Percentiles rank a stretch among this genome's conserved stretches.
These are phyloP conservation scores for Cercospora beticola DNA, from an alignment of 2,329 filamentous ascomycete genomes.

Conservation along the genomic window DNA sequence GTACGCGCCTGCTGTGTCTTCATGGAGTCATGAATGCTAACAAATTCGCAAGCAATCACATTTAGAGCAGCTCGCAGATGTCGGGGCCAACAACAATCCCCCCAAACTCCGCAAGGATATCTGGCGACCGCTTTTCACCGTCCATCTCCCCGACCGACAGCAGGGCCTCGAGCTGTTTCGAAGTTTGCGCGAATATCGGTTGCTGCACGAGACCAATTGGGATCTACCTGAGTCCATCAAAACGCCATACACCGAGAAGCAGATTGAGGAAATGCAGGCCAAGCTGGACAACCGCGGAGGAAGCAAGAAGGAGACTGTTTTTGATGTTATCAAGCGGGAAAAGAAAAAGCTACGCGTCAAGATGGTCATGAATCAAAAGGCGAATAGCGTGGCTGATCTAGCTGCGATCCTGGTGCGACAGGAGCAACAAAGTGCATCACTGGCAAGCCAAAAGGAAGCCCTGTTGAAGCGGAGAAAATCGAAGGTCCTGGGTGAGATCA, in stretches of 20 bases:
- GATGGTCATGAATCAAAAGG: constrained; percentile 64
- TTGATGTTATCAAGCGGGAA: constrained; percentile 36
- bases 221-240: constrained; percentile 38
- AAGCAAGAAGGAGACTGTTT: constrained; percentile 35
- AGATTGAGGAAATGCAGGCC: constrained; percentile 45
- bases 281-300: constrained; percentile 37
- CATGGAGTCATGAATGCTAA: not conserved
- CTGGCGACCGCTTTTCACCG: constrained; percentile 60
- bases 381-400: constrained; percentile 61
- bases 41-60: constrained; percentile 18
- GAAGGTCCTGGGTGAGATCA: constrained; percentile 25
- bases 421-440: constrained; percentile 38
- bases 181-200: constrained; percentile 60
- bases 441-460: constrained; percentile 26
- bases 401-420: constrained; percentile 57
- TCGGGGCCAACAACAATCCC: constrained; percentile 64
- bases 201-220: constrained; percentile 58
- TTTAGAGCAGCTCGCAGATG: constrained; percentile 60
- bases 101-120: constrained; percentile 59
- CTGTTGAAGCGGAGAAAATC: constrained; percentile 13
- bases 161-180: constrained; percentile 57
- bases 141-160: constrained; percentile 52
- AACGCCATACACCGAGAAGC: constrained; percentile 40
- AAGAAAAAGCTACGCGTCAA: constrained; percentile 52
- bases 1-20: constrained; percentile 41